phyloP scores from a whole-genome alignment of 176 grass and related monocot species.

The Hordeum vulgare region DNA sequence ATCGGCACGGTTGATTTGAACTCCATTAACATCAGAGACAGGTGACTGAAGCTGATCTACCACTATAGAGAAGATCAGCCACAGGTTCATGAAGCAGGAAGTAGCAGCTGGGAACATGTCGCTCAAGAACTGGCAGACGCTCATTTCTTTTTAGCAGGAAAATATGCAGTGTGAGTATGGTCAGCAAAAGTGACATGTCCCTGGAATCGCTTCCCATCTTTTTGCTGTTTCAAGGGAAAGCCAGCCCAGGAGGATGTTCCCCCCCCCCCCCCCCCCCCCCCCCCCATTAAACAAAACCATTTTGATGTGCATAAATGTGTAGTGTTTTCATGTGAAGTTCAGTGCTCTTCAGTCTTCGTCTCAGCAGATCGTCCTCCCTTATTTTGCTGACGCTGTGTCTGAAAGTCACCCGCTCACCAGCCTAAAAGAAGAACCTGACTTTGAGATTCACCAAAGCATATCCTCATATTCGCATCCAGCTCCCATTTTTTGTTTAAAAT shows the following conservation, averaged over 20 bases:
- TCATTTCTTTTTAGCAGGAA: neutral
- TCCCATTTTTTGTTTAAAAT: neutral
- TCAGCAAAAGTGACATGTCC: neutral
- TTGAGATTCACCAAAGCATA: neutral
- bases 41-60: neutral
- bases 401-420: neutral
- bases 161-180: neutral
- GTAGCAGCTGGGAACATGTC: neutral
- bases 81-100: slow-evolving; percentile 5
- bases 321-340: neutral
- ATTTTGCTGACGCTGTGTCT: neutral
- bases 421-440: neutral
- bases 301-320: neutral
- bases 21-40: neutral
- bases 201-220: neutral
- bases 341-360: neutral
- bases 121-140: neutral
- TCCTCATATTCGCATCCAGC: neutral
- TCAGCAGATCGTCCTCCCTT: neutral
- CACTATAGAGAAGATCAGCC: neutral
- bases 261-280: too few relatives aligned
- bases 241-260: neutral
- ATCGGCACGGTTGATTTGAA: neutral
- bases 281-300: neutral
- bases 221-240: neutral